Evolutionary conservation across 768 basidiomycete genomes (phyloP).

Genomic region (Suillus weaverae): DNA sequence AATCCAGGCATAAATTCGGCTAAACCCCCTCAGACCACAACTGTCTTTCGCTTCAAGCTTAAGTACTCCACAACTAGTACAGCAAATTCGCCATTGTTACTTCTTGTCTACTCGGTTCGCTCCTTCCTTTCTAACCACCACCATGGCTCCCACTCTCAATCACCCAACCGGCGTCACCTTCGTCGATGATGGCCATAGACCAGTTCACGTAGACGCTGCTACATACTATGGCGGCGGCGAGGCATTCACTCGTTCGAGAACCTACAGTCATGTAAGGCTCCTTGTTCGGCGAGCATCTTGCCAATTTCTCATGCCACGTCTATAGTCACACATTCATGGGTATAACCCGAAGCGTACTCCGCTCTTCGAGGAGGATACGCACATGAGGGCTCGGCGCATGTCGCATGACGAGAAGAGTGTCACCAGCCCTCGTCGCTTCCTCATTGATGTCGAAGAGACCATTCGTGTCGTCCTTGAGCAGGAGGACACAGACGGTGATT

Average conservation of each 20-base stretch:
- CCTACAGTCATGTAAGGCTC: constrained; percentile 77
- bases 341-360: constrained; percentile 71
- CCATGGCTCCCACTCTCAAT: constrained; percentile 64
- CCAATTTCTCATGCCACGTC: constrained; percentile 22
- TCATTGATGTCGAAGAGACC: constrained; percentile 98
- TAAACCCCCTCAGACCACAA: constrained; percentile 14
- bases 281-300: constrained; percentile 8
- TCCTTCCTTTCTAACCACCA: constrained; percentile 10
- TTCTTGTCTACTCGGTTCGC: constrained; percentile 3
- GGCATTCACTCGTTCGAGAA: constrained; percentile 77
- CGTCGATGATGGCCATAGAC: constrained; percentile 55
- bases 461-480: constrained; percentile 95
- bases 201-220: constrained; percentile 66
- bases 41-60: constrained; percentile 5
- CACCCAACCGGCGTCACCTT: constrained; percentile 69
- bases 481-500: constrained; percentile 96
- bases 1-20: constrained; percentile 18
- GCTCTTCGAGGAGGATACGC: constrained; percentile 76
- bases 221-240: constrained; percentile 84
- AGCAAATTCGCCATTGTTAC: neutral
- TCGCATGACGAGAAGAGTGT: constrained; percentile 92
- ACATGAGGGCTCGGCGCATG: constrained; percentile 72
- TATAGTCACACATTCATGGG: constrained; percentile 68
- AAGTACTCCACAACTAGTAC: constrained; percentile 9
- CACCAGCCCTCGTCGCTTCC: constrained; percentile 80